These are phyloP conservation scores for Candida broadrunensis DNA, from an alignment of 805 yeast genomes.

Conservation along the genomic window DNA sequence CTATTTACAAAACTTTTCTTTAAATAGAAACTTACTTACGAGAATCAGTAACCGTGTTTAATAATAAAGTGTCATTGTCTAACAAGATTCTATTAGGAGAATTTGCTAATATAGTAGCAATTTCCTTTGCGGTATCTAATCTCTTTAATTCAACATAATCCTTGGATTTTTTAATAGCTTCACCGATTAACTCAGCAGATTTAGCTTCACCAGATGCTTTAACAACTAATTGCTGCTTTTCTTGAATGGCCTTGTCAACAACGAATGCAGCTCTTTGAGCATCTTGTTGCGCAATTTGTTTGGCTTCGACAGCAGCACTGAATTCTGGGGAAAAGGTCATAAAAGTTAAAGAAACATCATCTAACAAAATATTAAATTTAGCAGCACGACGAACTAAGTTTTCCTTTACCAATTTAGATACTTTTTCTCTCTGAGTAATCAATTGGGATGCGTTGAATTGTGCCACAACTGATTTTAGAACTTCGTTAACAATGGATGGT, in stretches of 20 bases:
- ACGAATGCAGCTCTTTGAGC: conserved; percentile 94
- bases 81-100: conserved; percentile 91
- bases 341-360: conserved; percentile 97
- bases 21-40: conserved; percentile 51
- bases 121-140: conserved; percentile 95
- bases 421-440: conserved; percentile 95
- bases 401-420: conserved; percentile 81
- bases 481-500: conserved; percentile 92
- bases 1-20: no score
- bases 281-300: conserved; percentile 98
- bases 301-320: conserved; percentile 97
- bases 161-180: conserved; percentile 92
- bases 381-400: conserved; percentile 80
- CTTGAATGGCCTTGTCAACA: conserved; percentile 97
- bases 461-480: conserved; percentile 84
- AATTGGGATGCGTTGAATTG: conserved; percentile 96
- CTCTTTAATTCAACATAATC: conserved; percentile 97
- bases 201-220: conserved; percentile 99
- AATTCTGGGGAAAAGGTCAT: conserved; percentile 96
- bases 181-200: conserved; percentile 98
- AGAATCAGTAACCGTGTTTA: conserved; percentile 82
- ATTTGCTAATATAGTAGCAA: conserved; percentile 76
- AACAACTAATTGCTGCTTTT: conserved; percentile 88
- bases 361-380: conserved; percentile 88
- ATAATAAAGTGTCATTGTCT: conserved; percentile 87